phyloP scores from a whole-genome alignment of 345 rosid species.

The Boechera stricta region DNA sequence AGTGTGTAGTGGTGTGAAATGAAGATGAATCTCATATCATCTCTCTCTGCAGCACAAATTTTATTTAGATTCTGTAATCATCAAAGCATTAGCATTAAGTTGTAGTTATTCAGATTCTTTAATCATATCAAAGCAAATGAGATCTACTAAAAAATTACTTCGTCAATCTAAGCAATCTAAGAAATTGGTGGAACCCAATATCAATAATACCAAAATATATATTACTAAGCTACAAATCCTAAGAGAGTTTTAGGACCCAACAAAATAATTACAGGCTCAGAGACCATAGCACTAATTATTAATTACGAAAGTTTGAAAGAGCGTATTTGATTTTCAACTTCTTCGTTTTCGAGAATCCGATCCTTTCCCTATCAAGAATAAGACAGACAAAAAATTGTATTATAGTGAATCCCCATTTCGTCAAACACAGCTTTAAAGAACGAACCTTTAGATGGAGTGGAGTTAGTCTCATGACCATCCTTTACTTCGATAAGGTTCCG shows the following conservation, averaged over 20 bases:
- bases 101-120: background rate
- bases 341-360: constrained; percentile 18
- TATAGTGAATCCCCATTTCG: background rate
- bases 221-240: background rate
- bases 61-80: background rate
- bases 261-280: constrained; percentile 3
- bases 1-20: background rate
- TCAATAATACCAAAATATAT: background rate
- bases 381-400: background rate
- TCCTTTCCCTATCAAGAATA: constrained; percentile 33
- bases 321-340: constrained; percentile 18
- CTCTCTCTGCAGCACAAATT: background rate
- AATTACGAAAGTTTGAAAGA: background rate
- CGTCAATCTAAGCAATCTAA: no score
- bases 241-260: background rate
- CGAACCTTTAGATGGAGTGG: constrained; percentile 33
- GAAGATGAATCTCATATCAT: background rate
- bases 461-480: background rate
- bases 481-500: constrained; percentile 32
- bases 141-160: no score
- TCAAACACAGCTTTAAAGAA: constrained; percentile 13
- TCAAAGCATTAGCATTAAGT: background rate
- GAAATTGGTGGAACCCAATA: background rate
- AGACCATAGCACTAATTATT: background rate
- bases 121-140: no score